A percentile compares a stretch with the other conserved stretches of the same genome.
Evolutionary conservation across 306 rosid genomes (phyloP).

Genomic region (Prinsepia uniflora): DNA sequence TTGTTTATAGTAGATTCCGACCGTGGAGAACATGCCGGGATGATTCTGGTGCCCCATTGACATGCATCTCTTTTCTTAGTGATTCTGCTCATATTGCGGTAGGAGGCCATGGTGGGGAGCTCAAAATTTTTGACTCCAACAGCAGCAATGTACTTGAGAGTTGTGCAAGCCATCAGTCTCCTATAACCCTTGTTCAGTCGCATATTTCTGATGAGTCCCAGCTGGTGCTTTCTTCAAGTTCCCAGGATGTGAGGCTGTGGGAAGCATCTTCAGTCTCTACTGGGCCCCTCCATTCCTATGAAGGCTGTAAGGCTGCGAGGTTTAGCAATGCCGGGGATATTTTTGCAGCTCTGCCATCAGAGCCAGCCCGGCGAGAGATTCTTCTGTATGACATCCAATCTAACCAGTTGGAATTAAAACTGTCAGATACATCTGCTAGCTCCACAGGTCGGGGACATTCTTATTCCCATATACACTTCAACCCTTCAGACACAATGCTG

Average conservation of each 20-base stretch:
- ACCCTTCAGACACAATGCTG: constrained; percentile 81
- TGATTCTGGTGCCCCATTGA: constrained; percentile 70
- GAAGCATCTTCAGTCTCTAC: constrained; percentile 61
- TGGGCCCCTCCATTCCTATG: constrained; percentile 84
- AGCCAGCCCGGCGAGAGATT: constrained; percentile 68
- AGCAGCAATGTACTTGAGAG: constrained; percentile 71
- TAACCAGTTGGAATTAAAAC: constrained; percentile 50
- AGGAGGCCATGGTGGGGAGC: constrained; percentile 88
- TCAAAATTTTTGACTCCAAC: constrained; percentile 74
- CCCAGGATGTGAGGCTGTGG: constrained; percentile 83
- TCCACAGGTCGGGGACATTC: constrained; percentile 76
- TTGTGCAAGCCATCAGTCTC: constrained; percentile 78
- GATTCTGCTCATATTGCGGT: constrained; percentile 85
- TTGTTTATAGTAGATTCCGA: constrained; percentile 91
- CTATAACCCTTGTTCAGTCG: constrained; percentile 76
- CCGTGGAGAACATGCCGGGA: constrained; percentile 98
- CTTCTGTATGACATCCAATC: constrained; percentile 73
- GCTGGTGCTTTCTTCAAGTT: constrained; percentile 85
- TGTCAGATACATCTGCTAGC: constrained; percentile 55
- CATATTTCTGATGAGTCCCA: constrained; percentile 66
- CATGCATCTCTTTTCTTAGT: constrained; percentile 80
- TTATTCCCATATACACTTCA: constrained; percentile 76
- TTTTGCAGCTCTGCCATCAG: constrained; percentile 78
- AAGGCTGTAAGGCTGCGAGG: constrained; percentile 92
- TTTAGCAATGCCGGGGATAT: constrained; percentile 75